A percentile compares a stretch with the other conserved stretches of the same genome.
phyloP scores from a whole-genome alignment of 306 rosid genomes.

The Betula pendula region DNA sequence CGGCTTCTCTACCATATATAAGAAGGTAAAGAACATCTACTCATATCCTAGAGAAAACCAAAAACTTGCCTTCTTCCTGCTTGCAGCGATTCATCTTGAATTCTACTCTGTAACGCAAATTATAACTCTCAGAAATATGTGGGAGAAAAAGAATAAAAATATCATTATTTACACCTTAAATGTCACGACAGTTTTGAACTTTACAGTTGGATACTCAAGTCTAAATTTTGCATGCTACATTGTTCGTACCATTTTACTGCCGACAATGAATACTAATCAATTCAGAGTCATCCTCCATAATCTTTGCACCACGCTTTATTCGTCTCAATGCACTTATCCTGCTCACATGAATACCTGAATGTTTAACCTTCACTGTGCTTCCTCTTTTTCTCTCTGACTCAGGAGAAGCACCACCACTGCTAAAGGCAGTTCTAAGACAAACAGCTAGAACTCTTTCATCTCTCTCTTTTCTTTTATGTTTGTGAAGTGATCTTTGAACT shows the following conservation, averaged over 20 bases:
- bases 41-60: background rate
- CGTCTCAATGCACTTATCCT: slow-evolving; percentile 45
- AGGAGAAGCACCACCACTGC: slow-evolving; percentile 6
- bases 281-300: slow-evolving; percentile 34
- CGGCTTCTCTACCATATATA: background rate
- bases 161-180: slow-evolving; percentile 23
- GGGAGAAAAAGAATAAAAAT: background rate
- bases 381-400: slow-evolving; percentile 26
- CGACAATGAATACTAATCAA: slow-evolving; percentile 12
- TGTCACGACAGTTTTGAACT: slow-evolving; percentile 12
- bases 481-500: slow-evolving; percentile 17
- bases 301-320: slow-evolving; percentile 51
- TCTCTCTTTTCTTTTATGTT: slow-evolving; percentile 31
- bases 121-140: background rate
- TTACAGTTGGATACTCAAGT: background rate
- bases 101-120: background rate
- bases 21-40: background rate
- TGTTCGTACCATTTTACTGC: background rate
- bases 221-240: background rate
- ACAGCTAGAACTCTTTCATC: slow-evolving; percentile 23
- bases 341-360: slow-evolving; percentile 35
- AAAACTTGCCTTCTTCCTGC: background rate
- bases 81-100: background rate
- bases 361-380: slow-evolving; percentile 31
- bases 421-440: slow-evolving; percentile 13